These are phyloP conservation scores for Elsinoe fawcettii DNA, from an alignment of 2,329 filamentous ascomycete genomes.

Conservation along the genomic window DNA sequence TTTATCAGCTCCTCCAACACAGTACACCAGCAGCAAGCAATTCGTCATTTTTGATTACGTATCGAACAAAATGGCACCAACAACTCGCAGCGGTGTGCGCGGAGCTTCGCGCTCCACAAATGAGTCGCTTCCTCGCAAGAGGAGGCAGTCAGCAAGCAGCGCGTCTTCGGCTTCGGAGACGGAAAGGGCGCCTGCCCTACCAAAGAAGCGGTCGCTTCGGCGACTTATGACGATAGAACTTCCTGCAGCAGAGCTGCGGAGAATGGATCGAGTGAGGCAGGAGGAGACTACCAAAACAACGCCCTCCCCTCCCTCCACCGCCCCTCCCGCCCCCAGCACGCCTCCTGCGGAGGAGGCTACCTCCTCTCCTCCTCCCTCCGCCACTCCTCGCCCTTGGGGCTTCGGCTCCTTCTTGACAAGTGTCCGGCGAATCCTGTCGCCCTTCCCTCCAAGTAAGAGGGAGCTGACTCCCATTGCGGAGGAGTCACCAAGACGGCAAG, in stretches of 20 bases:
- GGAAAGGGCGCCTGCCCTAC: background rate
- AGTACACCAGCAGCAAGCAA: background rate
- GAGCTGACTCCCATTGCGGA: conserved; percentile 7
- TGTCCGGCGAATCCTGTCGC: conserved; percentile 10
- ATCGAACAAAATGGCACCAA: conserved; percentile 8
- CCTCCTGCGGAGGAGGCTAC: background rate
- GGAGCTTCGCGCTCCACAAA: background rate
- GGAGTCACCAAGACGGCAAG: conserved; percentile 2
- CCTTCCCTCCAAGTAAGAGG: conserved; percentile 12
- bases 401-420: conserved; percentile 7
- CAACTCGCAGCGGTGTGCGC: conserved; percentile 5
- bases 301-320: background rate
- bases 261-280: conserved; percentile 4
- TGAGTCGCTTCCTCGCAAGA: background rate
- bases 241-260: conserved; percentile 3
- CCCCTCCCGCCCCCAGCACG: background rate
- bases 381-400: conserved; percentile 10
- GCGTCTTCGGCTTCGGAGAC: conserved; percentile 9
- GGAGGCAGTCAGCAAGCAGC: conserved; percentile 10
- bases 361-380: background rate
- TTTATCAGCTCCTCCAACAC: background rate
- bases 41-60: background rate
- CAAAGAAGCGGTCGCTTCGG: conserved; percentile 14
- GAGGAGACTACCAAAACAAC: conserved; percentile 11
- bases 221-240: conserved; percentile 14